Conservation (phyloP, 805 yeast genomes). For the Sugiyamaella valdiviana region DNA sequence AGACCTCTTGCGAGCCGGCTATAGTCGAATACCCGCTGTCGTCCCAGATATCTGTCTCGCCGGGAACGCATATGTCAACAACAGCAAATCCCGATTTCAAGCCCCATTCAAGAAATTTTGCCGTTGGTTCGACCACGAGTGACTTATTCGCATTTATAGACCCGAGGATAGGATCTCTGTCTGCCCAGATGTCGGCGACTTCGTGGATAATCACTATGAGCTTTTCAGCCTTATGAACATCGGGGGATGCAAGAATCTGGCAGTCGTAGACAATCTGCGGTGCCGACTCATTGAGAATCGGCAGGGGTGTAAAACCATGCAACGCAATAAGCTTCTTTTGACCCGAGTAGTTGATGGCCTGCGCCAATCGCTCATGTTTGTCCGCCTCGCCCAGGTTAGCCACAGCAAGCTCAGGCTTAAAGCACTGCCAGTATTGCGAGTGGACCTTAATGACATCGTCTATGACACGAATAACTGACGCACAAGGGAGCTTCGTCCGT, state of each 20-base stretch:
- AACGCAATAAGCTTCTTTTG: conserved; percentile 44
- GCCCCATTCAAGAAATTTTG: conserved; percentile 66
- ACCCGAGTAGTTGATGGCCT: conserved; percentile 71
- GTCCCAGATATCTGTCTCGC: conserved; percentile 40
- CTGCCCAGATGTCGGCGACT: conserved; percentile 89
- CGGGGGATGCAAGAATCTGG: conserved; percentile 65
- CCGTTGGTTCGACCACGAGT: conserved; percentile 61
- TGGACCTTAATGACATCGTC: conserved; percentile 77
- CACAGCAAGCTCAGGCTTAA: conserved; percentile 53
- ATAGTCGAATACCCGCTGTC: conserved; percentile 48
- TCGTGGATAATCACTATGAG: conserved; percentile 75
- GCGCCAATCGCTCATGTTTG: conserved; percentile 32
- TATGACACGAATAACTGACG: conserved; percentile 71
- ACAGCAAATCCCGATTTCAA: conserved; percentile 58
- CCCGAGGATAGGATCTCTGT: conserved; percentile 73
- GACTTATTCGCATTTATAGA: conserved; percentile 66
- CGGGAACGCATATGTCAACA: conserved; percentile 77
- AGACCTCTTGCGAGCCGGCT: conserved; percentile 67
- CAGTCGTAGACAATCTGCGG: conserved; percentile 44
- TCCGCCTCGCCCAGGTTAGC: conserved; percentile 15
- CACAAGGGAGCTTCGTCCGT: conserved; percentile 56
- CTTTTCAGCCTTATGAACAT: conserved; percentile 52
- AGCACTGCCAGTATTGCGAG: conserved; percentile 79
- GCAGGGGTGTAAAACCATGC: conserved; percentile 60
- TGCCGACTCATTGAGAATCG: conserved; percentile 40